Evolutionary conservation across 495 filamentous ascomycete genomes (phyloP), one percentile per base, ranked within the genome.

Genomic region (Penicillium maclennaniae): DNA sequence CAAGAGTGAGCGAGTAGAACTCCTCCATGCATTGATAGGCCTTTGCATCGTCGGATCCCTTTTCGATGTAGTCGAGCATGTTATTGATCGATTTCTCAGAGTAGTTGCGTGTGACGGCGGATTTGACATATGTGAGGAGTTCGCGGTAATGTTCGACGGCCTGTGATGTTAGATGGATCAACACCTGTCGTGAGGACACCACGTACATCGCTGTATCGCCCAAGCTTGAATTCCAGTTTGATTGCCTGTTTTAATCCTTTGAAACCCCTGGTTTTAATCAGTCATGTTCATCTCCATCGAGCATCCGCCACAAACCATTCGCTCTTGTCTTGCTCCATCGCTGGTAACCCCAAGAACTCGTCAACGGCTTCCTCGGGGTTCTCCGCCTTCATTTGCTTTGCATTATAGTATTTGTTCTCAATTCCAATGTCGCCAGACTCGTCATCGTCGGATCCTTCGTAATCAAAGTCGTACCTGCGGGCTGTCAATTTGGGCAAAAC

Each of bases 361-460:
- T 86, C 85, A 40, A 97, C 84, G 1, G 93, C 93, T 49, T 88
- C 91, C 60, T 95, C 86, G 3, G 95, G 90, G 55, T 87, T 88
- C 49, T 83, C 84, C 8, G 77, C 79, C 74, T 98, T 98, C 71
- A 95, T 86, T 71, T 96, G 91, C 75, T 98, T 98, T 23, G 93
- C 93, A 74, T 96, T 97, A 79, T 97, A 98, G 75, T 98, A 98
- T 74, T 96, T 96, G 76, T 98, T 98, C 69, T 97, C 95, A 65
- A 97, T 92, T 51, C 92, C 92, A 59, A 97, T 87, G 68, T 96
- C 88, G 19, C 87, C 89, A 36, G 78, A 82, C 42, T 96, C 87
- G 41, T 96, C 89, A 16, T 92, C 93, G 55, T 95, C 92, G 53
- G 88, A 86, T 59, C 92, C 89, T 65, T 92, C 88, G 70, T 97